Percentiles rank a stretch among this genome's conserved stretches.
phyloP scores from a whole-genome alignment of 2,329 filamentous ascomycete species.

The Neonectria faginata region DNA sequence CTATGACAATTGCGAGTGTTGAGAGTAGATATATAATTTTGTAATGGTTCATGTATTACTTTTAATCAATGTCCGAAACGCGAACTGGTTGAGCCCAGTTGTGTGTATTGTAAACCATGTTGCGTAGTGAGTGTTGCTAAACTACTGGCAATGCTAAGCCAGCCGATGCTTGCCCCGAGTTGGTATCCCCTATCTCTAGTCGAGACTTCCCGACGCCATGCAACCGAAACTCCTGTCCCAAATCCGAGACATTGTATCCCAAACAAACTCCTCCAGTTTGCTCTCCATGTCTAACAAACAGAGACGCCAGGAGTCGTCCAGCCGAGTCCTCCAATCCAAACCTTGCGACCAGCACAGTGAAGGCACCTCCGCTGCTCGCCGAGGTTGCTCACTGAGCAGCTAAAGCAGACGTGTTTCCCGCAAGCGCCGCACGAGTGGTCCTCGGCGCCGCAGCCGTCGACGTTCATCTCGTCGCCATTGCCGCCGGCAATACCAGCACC shows the following conservation, averaged over 20 bases:
- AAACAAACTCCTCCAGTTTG: neutral
- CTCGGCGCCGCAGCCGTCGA: conserved; percentile 48
- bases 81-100: neutral
- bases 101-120: neutral
- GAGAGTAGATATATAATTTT: conserved; percentile 34
- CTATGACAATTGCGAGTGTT: conserved; percentile 28
- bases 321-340: conserved; percentile 30
- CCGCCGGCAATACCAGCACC: conserved; percentile 48
- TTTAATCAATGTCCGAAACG: conserved; percentile 21
- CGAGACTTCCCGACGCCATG: conserved; percentile 14
- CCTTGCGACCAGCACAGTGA: conserved; percentile 59
- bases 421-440: conserved; percentile 61
- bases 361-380: conserved; percentile 66
- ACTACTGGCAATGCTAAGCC: conserved; percentile 3
- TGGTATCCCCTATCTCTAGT: conserved; percentile 32
- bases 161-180: conserved; percentile 2
- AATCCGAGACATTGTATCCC: conserved; percentile 3
- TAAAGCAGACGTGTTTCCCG: conserved; percentile 67
- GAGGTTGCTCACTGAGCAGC: conserved; percentile 69
- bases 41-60: conserved; percentile 20
- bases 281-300: conserved; percentile 35
- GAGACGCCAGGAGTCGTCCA: conserved; percentile 38
- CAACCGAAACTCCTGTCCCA: conserved; percentile 24
- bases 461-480: conserved; percentile 52
- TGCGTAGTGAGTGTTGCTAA: neutral